Percentiles rank a stretch among this genome's conserved stretches.
Conservation (phyloP, 2,329 filamentous ascomycete species). For the Calonectria hawksworthii region DNA sequence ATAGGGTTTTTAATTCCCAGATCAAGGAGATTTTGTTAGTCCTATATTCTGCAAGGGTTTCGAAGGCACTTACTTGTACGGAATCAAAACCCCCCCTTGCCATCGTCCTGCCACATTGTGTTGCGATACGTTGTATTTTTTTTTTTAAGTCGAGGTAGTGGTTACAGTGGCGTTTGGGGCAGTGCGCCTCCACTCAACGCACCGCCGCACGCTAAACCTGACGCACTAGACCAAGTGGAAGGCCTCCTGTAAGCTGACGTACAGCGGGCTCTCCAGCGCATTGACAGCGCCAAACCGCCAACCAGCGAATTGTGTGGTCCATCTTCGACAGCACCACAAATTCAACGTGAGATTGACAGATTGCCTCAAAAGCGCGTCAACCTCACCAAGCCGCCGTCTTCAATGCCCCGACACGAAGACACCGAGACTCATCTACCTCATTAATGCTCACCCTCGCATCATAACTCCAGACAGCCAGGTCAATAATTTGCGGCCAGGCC, state of each 20-base stretch:
- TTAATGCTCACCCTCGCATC: background rate
- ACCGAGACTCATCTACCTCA: background rate
- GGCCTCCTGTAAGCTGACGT: slow-evolving; percentile 9
- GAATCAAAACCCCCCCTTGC: background rate
- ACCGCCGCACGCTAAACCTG: slow-evolving; percentile 5
- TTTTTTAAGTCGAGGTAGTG: background rate
- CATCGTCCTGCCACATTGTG: background rate
- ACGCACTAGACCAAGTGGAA: slow-evolving; percentile 7
- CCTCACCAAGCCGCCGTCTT: background rate
- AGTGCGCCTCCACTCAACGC: slow-evolving; percentile 3
- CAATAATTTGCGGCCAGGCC: slow-evolving; percentile 31
- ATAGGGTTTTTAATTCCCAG: background rate
- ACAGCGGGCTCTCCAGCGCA: slow-evolving; percentile 1
- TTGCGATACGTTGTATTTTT: background rate
- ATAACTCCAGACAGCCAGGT: background rate
- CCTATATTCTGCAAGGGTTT: background rate
- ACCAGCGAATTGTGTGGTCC: slow-evolving; percentile 34
- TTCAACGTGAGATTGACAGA: slow-evolving; percentile 34
- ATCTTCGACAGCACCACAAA: slow-evolving; percentile 26
- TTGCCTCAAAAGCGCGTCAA: slow-evolving; percentile 27
- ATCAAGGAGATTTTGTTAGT: background rate
- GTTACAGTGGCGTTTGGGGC: background rate
- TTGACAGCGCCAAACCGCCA: slow-evolving; percentile 5
- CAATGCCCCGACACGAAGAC: background rate
- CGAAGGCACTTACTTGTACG: too few species aligned